Conservation (phyloP, 345 rosid genomes). For the Boechera stricta region DNA sequence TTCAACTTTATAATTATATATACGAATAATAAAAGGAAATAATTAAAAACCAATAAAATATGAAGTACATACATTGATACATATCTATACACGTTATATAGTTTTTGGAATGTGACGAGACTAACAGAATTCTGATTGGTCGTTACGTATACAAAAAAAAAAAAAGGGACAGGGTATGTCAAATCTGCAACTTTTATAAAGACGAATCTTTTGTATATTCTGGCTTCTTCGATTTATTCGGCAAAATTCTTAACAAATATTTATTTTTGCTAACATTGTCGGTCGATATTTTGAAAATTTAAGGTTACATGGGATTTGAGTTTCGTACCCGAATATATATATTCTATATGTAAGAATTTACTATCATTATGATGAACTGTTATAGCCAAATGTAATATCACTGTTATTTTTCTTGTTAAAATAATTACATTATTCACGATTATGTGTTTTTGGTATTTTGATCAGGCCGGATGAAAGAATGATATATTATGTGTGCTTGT, state of each 20-base stretch:
- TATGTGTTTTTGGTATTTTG: background rate
- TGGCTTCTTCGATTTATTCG: conserved; percentile 14
- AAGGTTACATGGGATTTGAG: conserved; percentile 6
- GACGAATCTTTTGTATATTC: conserved; percentile 24
- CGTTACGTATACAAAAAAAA: background rate
- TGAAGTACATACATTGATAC: background rate
- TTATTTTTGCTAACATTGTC: background rate
- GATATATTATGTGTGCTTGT: background rate
- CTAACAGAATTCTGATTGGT: background rate
- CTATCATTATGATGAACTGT: background rate
- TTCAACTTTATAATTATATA: background rate
- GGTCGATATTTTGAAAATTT: conserved; percentile 27
- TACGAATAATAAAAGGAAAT: background rate
- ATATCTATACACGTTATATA: too few species aligned
- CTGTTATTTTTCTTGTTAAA: background rate
- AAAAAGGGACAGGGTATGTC: conserved; percentile 22
- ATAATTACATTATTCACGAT: background rate
- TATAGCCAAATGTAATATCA: background rate
- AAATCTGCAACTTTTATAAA: conserved; percentile 39
- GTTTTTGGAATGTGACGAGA: background rate
- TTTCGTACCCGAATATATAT: background rate
- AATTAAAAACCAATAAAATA: background rate
- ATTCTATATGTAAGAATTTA: background rate
- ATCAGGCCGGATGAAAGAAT: conserved; percentile 1
- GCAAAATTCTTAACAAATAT: background rate